Base-by-base conservation (phyloP, 768 basidiomycete genomes). In the Calocybe indica region DNA sequence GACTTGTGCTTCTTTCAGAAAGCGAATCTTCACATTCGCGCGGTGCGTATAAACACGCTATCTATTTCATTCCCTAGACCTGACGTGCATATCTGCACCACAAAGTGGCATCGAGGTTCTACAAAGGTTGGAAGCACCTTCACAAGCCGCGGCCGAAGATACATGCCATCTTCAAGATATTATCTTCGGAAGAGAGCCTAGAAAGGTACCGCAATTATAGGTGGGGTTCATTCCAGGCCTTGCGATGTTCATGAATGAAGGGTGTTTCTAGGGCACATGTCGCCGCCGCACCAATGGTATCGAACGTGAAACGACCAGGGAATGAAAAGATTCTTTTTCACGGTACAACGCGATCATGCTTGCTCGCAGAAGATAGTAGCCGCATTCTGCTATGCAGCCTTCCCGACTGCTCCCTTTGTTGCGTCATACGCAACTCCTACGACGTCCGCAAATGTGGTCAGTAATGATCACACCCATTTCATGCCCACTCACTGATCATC, bases 251-350 rank as follows among this genome's bases (percentile, higher is more conserved):
- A 22, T 34, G 39, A 9, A 29, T 48, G 36, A 51, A 42, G 15
- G 11, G 8, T 11, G 12, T 43, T 39, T 50, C 2, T 38, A 73
- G 71, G 31, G 63, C 64, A 10, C 51, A 54, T n/a, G 61, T 69
- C 28, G 48, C 57, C 32, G 49, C 62, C 1, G 61, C 63, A 30
- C 61, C 58, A 42, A 51, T 46, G 50, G 50, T 52, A 28, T 48
- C 43, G 50, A 55, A 39, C 51, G 54, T 35, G 51, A 56, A 36
- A 58, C 61, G 46, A 58, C 65, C 11, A 12, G 72, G 70, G 35
- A 78, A 78, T 52, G 83, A 85, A 59, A 74, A 73, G 52, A 62
- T 83, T 1, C 70, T 83, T 28, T 85, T 84, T 55, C 83, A 85
- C 60, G 83, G 83, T n/a, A 85, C 82, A 10, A 77, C 72, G 45